Evolutionary conservation across 2,329 filamentous ascomycete genomes (phyloP), one percentile per base, ranked within the genome.

Genomic region (Penicillium aurantiogriseum): DNA sequence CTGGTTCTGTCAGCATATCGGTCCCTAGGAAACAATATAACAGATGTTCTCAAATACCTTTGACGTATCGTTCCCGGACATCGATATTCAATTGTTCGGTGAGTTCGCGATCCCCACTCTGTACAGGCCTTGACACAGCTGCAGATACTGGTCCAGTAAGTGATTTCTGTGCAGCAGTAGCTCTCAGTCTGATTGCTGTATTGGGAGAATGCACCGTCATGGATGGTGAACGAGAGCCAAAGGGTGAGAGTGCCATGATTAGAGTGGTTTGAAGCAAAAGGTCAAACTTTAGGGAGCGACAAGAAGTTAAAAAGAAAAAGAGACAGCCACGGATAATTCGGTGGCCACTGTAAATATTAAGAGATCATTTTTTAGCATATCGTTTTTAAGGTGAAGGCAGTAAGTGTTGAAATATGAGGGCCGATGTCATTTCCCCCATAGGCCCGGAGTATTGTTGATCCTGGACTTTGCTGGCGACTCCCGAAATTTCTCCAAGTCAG

Each of bases 51-150:
- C 33, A 61, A 72, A 33, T 72, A 88, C 89, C 91, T 80, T 95
- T 96, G 64, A 94, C 85, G 74, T 96, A 99, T 80, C 94, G 96
- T 65, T 85, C 83, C 75, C 92, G 91, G 69, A 91, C 89, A 50
- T 89, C 85, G 57, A 90, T 87, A 71, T 93, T 93, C 73, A 92
- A 82, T 71, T 91, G 88, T 75, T 93, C 90, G n/a, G 89, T 77
- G 53, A 80, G 74, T 54, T 80, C 79, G 40, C 72, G 73, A 42
- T 77, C 74, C 35, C 66, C 51, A 43, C 64, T 56, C 19, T 63
- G 60, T 5, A 57, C 49, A 35, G 62, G 45, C 17, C 61, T 65
- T 8, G 23, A 27, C 10, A 23, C 38, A 19, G 65, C 51, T 19
- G 63, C 59, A 29, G 55, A 46, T 29, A 59, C 43, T 15, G 65